Conservation (phyloP, 2,329 filamentous ascomycete species). For the Penicillium sp. region DNA sequence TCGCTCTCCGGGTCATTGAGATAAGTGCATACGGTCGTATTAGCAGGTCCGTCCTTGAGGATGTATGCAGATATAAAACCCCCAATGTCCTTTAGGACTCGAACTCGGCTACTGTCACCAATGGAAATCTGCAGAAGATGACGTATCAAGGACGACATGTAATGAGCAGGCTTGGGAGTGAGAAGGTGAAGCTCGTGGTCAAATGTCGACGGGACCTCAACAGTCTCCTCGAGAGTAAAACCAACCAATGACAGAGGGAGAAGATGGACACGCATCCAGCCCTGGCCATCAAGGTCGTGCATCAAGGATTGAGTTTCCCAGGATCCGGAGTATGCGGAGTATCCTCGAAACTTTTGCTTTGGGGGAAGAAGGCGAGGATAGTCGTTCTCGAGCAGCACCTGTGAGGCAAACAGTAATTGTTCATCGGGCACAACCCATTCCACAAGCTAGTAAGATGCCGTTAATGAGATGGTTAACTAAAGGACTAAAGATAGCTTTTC, state of each 20-base stretch:
- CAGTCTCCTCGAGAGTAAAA: background rate
- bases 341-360: no score
- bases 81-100: background rate
- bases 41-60: background rate
- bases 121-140: background rate
- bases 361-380: background rate
- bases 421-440: no score
- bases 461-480: no score
- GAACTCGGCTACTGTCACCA: rapidly evolving
- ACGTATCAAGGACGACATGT: background rate
- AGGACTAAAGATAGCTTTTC: no score
- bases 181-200: background rate
- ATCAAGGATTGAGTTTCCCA: background rate
- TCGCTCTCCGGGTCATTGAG: background rate
- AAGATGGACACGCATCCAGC: background rate
- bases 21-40: background rate
- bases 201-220: background rate
- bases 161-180: background rate
- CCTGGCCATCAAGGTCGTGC: background rate
- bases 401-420: no score
- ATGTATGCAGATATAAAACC: background rate
- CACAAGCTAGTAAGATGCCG: no score
- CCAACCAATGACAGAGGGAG: background rate
- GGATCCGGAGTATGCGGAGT: no score
- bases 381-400: background rate